Base-by-base conservation (phyloP, 768 basidiomycete genomes). In the Termitomyces sp. region DNA sequence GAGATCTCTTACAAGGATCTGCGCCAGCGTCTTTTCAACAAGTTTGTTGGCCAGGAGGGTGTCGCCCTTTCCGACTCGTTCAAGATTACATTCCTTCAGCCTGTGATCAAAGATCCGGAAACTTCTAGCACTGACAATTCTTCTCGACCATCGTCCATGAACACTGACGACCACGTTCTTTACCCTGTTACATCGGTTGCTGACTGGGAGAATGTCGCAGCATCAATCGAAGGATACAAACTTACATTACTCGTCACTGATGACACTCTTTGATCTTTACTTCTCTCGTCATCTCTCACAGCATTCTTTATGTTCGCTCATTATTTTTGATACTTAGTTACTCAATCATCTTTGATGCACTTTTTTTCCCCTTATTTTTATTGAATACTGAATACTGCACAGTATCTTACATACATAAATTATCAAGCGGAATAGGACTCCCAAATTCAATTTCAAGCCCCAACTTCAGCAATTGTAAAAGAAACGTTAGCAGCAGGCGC, bases 1-100 rank as follows among this genome's bases (percentile, higher is more conserved):
- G 70, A 74, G 42, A 73, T 75, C 57, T 44, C 77, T n/a, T 78
- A 84, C 55, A 63, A 68, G 18, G 82, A 84, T 46, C 63, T 90
- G 16, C 84, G 85, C 58, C 71, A 72, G 52, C 78, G 80, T 48
- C 72, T 92, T 26, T 79, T 80, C 59, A 81, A 85, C 55, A 90
- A 89, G 64, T 85, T 91, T 65, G 76, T 79, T n/a, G 74, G 77
- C 24, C 80, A 84, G 63, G 86, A 85, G 67, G 78, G 77, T 48
- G 62, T 84, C 43, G 73, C 76, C 13, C 78, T 90, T 24, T 76
- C 76, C 0, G 71, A 77, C 7, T 69, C 75, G 1, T 90, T 90
- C 65, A 76, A 75, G 8, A 69, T 90, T 32, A 82, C 80, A 20
- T 79, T 83, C 61, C 64, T 80, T 47, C 74, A 82, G 55, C 76